Evolutionary conservation across 176 grass and related monocot species (phyloP).

Genomic region (Themeda triandra): DNA sequence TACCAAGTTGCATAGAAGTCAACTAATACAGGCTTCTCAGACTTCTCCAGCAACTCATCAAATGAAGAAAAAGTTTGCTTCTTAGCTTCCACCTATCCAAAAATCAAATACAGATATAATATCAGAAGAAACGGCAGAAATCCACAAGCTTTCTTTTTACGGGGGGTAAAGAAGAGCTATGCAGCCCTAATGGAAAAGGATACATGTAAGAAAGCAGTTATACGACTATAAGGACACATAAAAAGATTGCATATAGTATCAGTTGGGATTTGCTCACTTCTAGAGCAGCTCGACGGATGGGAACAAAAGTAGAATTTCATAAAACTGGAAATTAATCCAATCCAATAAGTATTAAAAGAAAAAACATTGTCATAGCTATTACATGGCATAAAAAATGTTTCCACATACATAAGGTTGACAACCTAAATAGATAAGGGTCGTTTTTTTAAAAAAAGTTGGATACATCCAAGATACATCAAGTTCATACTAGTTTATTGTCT

Average conservation of each 20-base stretch:
- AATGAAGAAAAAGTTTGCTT: constrained; percentile 80
- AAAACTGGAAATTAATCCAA: background rate
- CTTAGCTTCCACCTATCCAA: constrained; percentile 74
- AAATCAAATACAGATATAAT: background rate
- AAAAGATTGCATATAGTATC: background rate
- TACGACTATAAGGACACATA: background rate
- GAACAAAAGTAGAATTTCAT: background rate
- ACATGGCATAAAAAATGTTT: background rate
- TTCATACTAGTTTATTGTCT: background rate
- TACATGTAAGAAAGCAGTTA: background rate
- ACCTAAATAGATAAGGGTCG: background rate
- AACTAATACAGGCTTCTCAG: constrained; percentile 81
- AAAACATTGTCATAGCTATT: background rate
- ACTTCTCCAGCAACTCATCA: constrained; percentile 85
- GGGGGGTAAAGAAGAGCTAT: background rate
- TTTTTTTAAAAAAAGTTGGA: background rate
- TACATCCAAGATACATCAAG: background rate
- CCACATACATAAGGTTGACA: background rate
- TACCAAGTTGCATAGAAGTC: constrained; percentile 99
- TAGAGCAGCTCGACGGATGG: background rate
- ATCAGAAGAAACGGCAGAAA: background rate
- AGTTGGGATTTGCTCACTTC: background rate
- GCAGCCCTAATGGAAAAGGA: background rate
- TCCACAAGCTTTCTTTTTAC: background rate
- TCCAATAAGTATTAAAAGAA: background rate